phyloP scores from a whole-genome alignment of 1,284 basidiomycete genomes.

The Pseudozyma flocculosa region DNA sequence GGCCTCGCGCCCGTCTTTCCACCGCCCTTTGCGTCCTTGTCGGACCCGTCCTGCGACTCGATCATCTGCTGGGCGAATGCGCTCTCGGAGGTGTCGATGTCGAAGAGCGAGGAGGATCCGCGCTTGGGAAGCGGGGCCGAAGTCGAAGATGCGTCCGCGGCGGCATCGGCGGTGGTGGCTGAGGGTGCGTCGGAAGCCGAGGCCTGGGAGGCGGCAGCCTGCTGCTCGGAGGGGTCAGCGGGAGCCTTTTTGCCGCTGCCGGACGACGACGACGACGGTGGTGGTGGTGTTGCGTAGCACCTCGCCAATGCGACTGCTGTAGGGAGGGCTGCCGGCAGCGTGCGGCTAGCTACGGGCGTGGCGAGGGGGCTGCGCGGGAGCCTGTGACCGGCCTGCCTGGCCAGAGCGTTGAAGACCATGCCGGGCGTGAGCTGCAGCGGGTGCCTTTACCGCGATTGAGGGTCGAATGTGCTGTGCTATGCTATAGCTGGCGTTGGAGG shows the following conservation, averaged over 20 bases:
- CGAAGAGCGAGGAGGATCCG: conserved; percentile 28
- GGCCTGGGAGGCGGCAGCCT: background rate
- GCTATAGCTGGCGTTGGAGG: too few relatives aligned
- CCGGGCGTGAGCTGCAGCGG: background rate
- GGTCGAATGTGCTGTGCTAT: too few relatives aligned
- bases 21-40: conserved; percentile 9
- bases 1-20: conserved; percentile 54
- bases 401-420: conserved; percentile 20
- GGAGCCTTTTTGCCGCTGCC: background rate
- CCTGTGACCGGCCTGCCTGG: conserved; percentile 10
- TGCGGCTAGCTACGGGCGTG: too few relatives aligned
- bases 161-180: background rate
- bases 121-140: conserved; percentile 2
- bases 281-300: background rate
- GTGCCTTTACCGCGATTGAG: background rate
- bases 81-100: conserved; percentile 41
- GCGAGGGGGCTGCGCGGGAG: background rate
- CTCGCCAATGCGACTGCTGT: background rate
- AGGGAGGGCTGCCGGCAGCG: too few relatives aligned
- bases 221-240: background rate
- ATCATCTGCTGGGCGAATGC: conserved; percentile 22
- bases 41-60: conserved; percentile 9
- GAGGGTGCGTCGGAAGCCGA: background rate
- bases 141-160: too few relatives aligned
- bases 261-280: too few relatives aligned